These are phyloP conservation scores for Ploettnerulaceae sp. DNA, from an alignment of 2,329 filamentous ascomycete species.

Conservation along the genomic window DNA sequence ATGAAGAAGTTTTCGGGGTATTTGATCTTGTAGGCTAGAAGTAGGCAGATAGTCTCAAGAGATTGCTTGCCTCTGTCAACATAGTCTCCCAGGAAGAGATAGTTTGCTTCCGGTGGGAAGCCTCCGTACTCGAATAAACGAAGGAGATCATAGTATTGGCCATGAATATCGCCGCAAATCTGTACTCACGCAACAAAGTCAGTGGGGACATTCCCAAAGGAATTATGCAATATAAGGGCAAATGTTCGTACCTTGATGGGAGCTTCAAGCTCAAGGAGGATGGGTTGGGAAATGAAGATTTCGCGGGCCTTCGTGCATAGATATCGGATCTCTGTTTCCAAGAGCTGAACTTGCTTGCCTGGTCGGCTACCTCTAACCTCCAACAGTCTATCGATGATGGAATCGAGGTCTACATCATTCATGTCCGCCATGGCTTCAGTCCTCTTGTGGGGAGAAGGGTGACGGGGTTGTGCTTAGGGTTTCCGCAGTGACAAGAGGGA, in stretches of 20 bases:
- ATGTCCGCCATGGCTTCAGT: slow-evolving; percentile 61
- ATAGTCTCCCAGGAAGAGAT: slow-evolving; percentile 98
- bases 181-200: slow-evolving; percentile 37
- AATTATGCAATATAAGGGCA: not conserved
- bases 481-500: slow-evolving; percentile 26
- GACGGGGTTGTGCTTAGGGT: slow-evolving; percentile 28
- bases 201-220: not conserved
- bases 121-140: slow-evolving; percentile 97
- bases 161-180: slow-evolving; percentile 99
- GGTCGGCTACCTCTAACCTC: slow-evolving; percentile 97
- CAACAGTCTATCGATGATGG: slow-evolving; percentile 96
- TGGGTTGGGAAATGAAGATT: slow-evolving; percentile 99
- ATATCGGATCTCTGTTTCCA: slow-evolving; percentile 93
- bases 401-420: slow-evolving; percentile 96
- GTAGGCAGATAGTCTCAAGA: slow-evolving; percentile 93
- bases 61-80: slow-evolving; percentile 99
- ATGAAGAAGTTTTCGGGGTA: slow-evolving; percentile 99
- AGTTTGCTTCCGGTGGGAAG: slow-evolving; percentile 97
- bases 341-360: slow-evolving; percentile 95
- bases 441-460: slow-evolving; percentile 32
- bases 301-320: slow-evolving; percentile 98
- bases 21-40: slow-evolving; percentile 99
- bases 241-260: slow-evolving; percentile 92
- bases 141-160: slow-evolving; percentile 97
- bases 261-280: slow-evolving; percentile 93